phyloP scores from a whole-genome alignment of 2,329 filamentous ascomycete genomes.

The Xylaria sp. region DNA sequence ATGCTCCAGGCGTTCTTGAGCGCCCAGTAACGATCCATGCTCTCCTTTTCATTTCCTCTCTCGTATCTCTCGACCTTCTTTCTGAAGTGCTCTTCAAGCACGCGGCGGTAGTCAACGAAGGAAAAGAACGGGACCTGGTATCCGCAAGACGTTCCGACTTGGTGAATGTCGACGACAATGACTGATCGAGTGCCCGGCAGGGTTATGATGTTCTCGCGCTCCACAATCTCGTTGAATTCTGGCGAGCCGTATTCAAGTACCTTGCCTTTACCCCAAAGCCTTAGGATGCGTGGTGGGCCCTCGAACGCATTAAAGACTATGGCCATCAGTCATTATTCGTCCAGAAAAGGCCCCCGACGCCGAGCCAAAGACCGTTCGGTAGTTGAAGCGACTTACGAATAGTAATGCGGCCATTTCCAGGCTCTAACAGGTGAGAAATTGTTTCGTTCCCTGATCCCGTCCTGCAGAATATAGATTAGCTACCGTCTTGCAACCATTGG shows the following conservation, averaged over 20 bases:
- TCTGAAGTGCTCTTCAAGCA: slow-evolving; percentile 50
- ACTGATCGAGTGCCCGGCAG: slow-evolving; percentile 51
- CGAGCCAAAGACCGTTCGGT: background rate
- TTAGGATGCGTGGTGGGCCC: slow-evolving; percentile 53
- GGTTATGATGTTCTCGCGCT: slow-evolving; percentile 42
- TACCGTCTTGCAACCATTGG: background rate
- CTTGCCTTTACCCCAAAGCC: slow-evolving; percentile 53
- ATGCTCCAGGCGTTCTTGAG: slow-evolving; percentile 55
- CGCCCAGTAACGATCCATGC: slow-evolving; percentile 55
- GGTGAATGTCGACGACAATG: slow-evolving; percentile 54
- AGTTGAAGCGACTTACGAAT: slow-evolving; percentile 55
- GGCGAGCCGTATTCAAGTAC: slow-evolving; percentile 51
- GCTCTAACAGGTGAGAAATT: slow-evolving; percentile 77
- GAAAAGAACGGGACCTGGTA: slow-evolving; percentile 55
- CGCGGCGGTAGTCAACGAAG: slow-evolving; percentile 53
- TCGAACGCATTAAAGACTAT: slow-evolving; percentile 67
- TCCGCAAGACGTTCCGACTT: slow-evolving; percentile 55
- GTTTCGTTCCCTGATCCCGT: slow-evolving; percentile 82
- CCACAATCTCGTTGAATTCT: slow-evolving; percentile 51
- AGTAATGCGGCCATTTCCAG: slow-evolving; percentile 74
- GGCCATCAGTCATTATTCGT: background rate
- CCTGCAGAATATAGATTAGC: slow-evolving; percentile 5
- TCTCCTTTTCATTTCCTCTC: slow-evolving; percentile 52
- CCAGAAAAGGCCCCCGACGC: slow-evolving; percentile 8
- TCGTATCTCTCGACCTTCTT: slow-evolving; percentile 50